These are phyloP conservation scores for Lentinus brumalis DNA, from an alignment of 768 basidiomycete species.

Conservation along the genomic window DNA sequence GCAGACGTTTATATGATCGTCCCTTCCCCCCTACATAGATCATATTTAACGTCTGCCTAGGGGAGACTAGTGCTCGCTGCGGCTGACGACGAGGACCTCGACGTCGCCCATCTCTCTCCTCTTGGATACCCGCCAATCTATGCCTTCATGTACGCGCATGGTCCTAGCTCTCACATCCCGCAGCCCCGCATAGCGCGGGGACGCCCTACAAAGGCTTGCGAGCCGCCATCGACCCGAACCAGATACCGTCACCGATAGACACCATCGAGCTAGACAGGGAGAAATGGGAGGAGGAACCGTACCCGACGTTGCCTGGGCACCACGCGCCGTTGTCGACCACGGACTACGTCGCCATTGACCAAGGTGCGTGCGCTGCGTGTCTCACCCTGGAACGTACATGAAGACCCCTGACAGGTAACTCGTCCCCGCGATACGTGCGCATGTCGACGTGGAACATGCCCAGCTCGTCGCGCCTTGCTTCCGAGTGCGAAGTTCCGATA, in stretches of 20 bases:
- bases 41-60: too few species aligned
- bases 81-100: too few species aligned
- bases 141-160: conserved; percentile 12
- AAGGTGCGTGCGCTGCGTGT: conserved; percentile 50
- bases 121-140: too few species aligned
- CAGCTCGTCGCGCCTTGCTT: conserved; percentile 71
- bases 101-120: too few species aligned
- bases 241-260: conserved; percentile 90
- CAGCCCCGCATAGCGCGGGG: conserved; percentile 66
- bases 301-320: conserved; percentile 59
- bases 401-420: conserved; percentile 61
- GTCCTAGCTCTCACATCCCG: conserved; percentile 40
- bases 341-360: conserved; percentile 88
- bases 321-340: conserved; percentile 85
- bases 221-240: conserved; percentile 80
- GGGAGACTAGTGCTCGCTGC: too few species aligned
- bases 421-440: conserved; percentile 88
- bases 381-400: neutral
- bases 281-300: conserved; percentile 73
- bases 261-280: conserved; percentile 77
- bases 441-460: conserved; percentile 91
- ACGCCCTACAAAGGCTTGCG: conserved; percentile 57
- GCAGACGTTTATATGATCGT: too few species aligned
- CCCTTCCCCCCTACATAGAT: too few species aligned
- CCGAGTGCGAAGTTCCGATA: conserved; percentile 66